phyloP scores from a whole-genome alignment of 2,329 filamentous ascomycete genomes.

The Colletotrichum sp. region DNA sequence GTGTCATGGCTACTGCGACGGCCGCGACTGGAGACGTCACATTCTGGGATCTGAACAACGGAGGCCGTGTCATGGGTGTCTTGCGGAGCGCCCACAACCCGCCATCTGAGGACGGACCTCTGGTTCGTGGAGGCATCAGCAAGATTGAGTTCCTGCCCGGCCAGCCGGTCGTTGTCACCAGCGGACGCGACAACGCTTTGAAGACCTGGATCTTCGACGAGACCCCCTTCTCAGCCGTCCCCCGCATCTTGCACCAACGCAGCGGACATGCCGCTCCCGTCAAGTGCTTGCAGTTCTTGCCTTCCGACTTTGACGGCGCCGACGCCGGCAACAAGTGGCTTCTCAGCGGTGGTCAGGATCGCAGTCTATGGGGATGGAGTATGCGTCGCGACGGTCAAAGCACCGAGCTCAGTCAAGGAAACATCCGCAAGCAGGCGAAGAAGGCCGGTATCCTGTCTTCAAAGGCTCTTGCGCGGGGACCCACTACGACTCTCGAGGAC shows the following conservation, averaged over 20 bases:
- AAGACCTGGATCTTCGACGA: constrained; percentile 98
- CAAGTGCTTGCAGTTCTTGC: constrained; percentile 82
- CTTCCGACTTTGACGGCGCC: constrained; percentile 86
- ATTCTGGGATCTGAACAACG: constrained; percentile 94
- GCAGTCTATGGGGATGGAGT: constrained; percentile 96
- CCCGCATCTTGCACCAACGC: constrained; percentile 82
- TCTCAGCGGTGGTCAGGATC: constrained; percentile 85
- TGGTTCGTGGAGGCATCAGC: constrained; percentile 79
- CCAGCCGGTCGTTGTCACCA: constrained; percentile 88
- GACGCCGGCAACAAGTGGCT: constrained; percentile 94
- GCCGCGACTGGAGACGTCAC: constrained; percentile 83
- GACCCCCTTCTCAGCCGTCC: constrained; percentile 85
- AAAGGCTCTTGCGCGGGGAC: constrained; percentile 61
- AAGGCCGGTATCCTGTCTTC: constrained; percentile 77
- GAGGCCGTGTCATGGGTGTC: constrained; percentile 84
- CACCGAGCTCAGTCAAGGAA: constrained; percentile 90
- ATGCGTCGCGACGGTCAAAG: constrained; percentile 93
- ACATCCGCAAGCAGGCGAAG: constrained; percentile 85
- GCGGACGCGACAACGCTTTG: constrained; percentile 89
- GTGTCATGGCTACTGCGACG: constrained; percentile 93
- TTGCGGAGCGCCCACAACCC: constrained; percentile 88
- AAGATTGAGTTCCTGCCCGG: constrained; percentile 88
- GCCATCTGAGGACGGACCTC: constrained; percentile 57
- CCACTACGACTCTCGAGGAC: constrained; percentile 70
- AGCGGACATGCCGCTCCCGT: constrained; percentile 90